A percentile compares a stretch with the other conserved stretches of the same genome.
Evolutionary conservation across 768 basidiomycete species (phyloP).

Genomic region (Boletus subparvulus): DNA sequence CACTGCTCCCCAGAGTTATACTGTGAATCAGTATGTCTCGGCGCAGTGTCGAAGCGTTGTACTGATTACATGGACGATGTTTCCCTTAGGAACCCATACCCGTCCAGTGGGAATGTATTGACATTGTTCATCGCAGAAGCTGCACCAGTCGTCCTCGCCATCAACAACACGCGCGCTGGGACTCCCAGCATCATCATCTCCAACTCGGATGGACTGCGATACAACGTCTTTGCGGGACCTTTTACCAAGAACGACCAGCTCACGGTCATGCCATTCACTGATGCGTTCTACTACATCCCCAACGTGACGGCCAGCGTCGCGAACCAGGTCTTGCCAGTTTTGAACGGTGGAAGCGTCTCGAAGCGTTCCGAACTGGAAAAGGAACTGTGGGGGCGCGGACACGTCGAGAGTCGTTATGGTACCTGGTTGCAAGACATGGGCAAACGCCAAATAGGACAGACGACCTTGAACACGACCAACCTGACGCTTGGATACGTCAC

Average conservation of each 20-base stretch:
- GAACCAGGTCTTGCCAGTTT: constrained; percentile 47
- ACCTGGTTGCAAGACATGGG: constrained; percentile 63
- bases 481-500: constrained; percentile 78
- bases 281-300: constrained; percentile 63
- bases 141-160: constrained; percentile 52
- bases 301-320: constrained; percentile 52
- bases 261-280: constrained; percentile 67
- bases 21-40: constrained; percentile 51
- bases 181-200: constrained; percentile 64
- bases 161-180: constrained; percentile 61
- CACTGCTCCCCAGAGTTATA: constrained; percentile 74
- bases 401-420: constrained; percentile 50
- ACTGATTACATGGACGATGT: not conserved
- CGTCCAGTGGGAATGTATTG: constrained; percentile 59
- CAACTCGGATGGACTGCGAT: constrained; percentile 65
- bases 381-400: constrained; percentile 40
- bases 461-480: constrained; percentile 39
- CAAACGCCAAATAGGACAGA: constrained; percentile 23
- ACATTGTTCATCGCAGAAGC: constrained; percentile 56
- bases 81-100: constrained; percentile 52
- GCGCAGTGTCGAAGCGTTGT: not conserved
- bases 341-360: constrained; percentile 45
- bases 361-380: constrained; percentile 17
- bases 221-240: constrained; percentile 62
- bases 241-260: constrained; percentile 84